A percentile compares a stretch with the other conserved stretches of the same genome.
These are phyloP conservation scores for Gracilaria domingensis DNA, from an alignment of 23 red algal species.

Conservation along the genomic window DNA sequence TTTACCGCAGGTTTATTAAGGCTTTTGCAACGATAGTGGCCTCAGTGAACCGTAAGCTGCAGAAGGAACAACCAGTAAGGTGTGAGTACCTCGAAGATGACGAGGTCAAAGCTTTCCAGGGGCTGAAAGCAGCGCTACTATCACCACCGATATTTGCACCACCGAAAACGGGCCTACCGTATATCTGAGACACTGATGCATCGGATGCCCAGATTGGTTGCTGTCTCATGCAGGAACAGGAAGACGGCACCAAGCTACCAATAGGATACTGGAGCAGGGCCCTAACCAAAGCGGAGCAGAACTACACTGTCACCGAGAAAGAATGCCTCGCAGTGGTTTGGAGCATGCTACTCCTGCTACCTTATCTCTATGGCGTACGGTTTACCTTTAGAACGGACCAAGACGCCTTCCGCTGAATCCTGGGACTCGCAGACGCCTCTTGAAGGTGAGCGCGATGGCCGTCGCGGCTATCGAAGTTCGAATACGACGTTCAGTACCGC, in stretches of 20 bases:
- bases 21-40: not conserved
- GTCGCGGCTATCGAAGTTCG: not conserved
- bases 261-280: constrained; percentile 18
- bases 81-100: constrained; percentile 3
- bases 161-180: not conserved
- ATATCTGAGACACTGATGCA: constrained; percentile 14
- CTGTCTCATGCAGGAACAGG: constrained; percentile 9
- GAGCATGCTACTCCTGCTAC: not conserved
- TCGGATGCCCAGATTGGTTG: constrained; percentile 35
- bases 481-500: constrained; percentile 16
- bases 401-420: constrained; percentile 11
- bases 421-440: not conserved
- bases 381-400: constrained; percentile 17
- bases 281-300: not conserved
- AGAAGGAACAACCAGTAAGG: not conserved
- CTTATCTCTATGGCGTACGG: not conserved
- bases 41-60: not conserved
- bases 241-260: not conserved
- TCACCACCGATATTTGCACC: constrained; percentile 14
- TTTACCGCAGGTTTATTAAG: constrained; percentile 57
- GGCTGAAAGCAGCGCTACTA: not conserved
- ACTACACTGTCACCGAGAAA: not conserved
- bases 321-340: constrained; percentile 22
- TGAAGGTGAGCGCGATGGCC: constrained; percentile 12
- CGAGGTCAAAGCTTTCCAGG: constrained; percentile 8